Percentiles rank a stretch among this genome's conserved stretches.
These are phyloP conservation scores for Cryptosporidium meleagridis DNA, from an alignment of 169 alveolate species.

Conservation along the genomic window DNA sequence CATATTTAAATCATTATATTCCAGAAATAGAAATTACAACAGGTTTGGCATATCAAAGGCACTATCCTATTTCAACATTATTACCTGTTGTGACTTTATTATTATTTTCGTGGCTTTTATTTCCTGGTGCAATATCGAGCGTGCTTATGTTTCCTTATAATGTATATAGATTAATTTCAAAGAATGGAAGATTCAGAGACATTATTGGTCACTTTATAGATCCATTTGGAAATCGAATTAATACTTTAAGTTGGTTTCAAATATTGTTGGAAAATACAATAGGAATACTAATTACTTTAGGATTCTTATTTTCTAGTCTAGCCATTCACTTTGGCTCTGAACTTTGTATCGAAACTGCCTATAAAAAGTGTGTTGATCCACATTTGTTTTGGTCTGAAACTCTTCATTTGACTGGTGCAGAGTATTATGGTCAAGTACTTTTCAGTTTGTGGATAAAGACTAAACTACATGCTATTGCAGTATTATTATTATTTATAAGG, in stretches of 20 bases:
- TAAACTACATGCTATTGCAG: conserved; percentile 61
- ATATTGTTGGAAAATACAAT: conserved; percentile 49
- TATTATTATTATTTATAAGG: conserved; percentile 55
- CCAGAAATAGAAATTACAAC: conserved; percentile 69
- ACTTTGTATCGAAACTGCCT: conserved; percentile 67
- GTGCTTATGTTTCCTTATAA: conserved; percentile 54
- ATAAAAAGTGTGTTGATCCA: conserved; percentile 52
- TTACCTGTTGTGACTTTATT: conserved; percentile 33
- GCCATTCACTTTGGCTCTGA: conserved; percentile 68
- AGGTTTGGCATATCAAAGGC: conserved; percentile 58
- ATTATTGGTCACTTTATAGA: conserved; percentile 68
- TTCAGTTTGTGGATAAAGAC: conserved; percentile 65
- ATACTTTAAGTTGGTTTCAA: conserved; percentile 69
- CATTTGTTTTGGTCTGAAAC: conserved; percentile 56
- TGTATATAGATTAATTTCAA: conserved; percentile 41
- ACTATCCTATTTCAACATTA: conserved; percentile 55
- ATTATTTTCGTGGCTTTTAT: conserved; percentile 21
- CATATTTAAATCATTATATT: conserved; percentile 58
- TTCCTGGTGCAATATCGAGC: conserved; percentile 70
- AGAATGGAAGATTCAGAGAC: conserved; percentile 63
- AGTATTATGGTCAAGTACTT: conserved; percentile 60
- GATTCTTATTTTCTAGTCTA: conserved; percentile 43
- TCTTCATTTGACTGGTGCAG: conserved; percentile 57
- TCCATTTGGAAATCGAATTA: conserved; percentile 70
- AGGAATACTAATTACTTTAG: conserved; percentile 38